Conservation (phyloP, 2,329 filamentous ascomycete species). For the Talaromyces rugulosus region DNA sequence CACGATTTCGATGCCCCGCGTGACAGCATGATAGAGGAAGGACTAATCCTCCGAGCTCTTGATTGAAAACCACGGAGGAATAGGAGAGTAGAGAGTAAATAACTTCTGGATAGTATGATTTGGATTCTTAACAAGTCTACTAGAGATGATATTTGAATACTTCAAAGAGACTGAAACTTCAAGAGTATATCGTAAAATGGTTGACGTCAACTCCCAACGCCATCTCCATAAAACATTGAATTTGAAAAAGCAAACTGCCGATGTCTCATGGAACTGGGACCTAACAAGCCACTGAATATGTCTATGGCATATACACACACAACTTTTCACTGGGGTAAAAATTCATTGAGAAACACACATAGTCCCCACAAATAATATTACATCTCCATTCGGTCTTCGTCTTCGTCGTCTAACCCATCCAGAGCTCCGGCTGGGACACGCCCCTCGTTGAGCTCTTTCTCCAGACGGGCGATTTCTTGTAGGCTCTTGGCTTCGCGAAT, state of each 20-base stretch:
- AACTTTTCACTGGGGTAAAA: background rate
- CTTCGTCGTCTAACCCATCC: conserved; percentile 26
- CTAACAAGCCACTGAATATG: background rate
- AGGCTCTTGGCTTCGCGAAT: conserved; percentile 86
- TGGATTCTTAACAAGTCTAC: background rate
- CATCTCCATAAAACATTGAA: conserved; percentile 7
- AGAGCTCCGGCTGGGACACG: conserved; percentile 66
- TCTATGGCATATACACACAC: background rate
- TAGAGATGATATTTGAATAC: background rate
- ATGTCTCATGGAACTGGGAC: background rate
- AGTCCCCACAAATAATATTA: conserved; percentile 17
- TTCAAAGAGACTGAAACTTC: background rate
- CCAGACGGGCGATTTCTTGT: conserved; percentile 82
- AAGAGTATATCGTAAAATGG: background rate
- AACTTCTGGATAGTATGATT: background rate
- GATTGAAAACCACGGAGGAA: background rate
- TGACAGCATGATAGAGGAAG: background rate
- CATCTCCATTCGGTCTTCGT: conserved; percentile 32
- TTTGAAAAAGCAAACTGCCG: background rate
- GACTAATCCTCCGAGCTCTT: background rate
- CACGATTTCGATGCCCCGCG: background rate
- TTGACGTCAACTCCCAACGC: conserved; percentile 11
- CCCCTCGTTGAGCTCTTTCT: conserved; percentile 89
- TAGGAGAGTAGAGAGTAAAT: background rate
- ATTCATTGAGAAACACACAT: background rate